Percentiles rank a stretch among this genome's conserved stretches.
phyloP scores from a whole-genome alignment of 2,329 filamentous ascomycete species.

The Verticillium zaregamsianum region DNA sequence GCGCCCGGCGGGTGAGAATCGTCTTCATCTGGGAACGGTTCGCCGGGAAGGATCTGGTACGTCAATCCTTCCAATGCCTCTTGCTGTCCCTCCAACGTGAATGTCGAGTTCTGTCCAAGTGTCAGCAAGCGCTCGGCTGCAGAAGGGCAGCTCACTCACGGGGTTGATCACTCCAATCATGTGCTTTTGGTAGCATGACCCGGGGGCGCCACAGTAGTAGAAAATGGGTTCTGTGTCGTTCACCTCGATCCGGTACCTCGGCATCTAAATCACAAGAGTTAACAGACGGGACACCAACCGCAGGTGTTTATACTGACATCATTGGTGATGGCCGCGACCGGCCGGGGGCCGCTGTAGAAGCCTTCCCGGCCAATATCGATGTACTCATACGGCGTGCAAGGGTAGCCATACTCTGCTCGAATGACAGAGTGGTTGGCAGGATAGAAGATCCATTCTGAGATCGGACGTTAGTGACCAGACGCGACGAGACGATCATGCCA shows the following conservation, averaged over 20 bases:
- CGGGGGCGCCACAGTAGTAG: slow-evolving; percentile 65
- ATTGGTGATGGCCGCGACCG: slow-evolving; percentile 39
- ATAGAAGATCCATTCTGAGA: slow-evolving; percentile 54
- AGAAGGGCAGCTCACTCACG: slow-evolving; percentile 24
- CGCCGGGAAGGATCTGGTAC: slow-evolving; percentile 51
- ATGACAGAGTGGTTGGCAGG: slow-evolving; percentile 62
- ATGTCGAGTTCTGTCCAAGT: slow-evolving; percentile 34
- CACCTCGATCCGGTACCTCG: slow-evolving; percentile 38
- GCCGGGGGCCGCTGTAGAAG: slow-evolving; percentile 50
- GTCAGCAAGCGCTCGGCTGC: slow-evolving; percentile 6
- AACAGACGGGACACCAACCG: slow-evolving; percentile 8
- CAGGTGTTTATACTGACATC: slow-evolving; percentile 30
- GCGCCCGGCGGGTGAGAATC: slow-evolving; percentile 7
- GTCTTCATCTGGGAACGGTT: slow-evolving; percentile 48
- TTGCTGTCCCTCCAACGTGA: slow-evolving; percentile 44
- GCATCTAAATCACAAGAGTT: slow-evolving; percentile 32
- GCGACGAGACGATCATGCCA: neutral
- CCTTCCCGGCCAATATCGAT: slow-evolving; percentile 40
- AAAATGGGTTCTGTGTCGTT: slow-evolving; percentile 63
- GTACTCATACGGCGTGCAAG: slow-evolving; percentile 60
- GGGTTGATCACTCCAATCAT: slow-evolving; percentile 79
- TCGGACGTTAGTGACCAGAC: neutral
- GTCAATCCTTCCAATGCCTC: slow-evolving; percentile 41
- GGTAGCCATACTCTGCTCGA: slow-evolving; percentile 51
- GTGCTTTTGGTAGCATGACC: slow-evolving; percentile 58